Evolutionary conservation across 1,139 yeast genomes (phyloP).

Genomic region (Pichia sp.): DNA sequence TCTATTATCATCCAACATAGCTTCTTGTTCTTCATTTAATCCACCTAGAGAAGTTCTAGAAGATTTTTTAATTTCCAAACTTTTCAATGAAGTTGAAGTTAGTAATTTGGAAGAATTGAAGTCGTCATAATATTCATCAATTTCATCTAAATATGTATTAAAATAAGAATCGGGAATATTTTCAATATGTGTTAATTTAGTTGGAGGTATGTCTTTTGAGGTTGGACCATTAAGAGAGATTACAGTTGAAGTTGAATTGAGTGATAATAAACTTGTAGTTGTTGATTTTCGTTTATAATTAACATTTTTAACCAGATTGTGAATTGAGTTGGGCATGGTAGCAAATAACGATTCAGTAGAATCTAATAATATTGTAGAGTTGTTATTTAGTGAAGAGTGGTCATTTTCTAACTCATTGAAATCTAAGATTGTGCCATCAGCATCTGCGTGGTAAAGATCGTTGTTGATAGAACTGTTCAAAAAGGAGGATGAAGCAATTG

Average conservation of each 20-base stretch:
- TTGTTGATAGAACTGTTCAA: slow-evolving; percentile 1
- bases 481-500: slow-evolving; percentile 4
- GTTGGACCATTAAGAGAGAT: slow-evolving; percentile 64
- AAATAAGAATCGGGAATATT: slow-evolving; percentile 47
- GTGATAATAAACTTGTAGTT: slow-evolving; percentile 25
- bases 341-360: slow-evolving; percentile 3
- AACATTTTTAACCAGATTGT: slow-evolving; percentile 43
- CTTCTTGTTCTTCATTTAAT: slow-evolving; percentile 21
- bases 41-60: slow-evolving; percentile 1
- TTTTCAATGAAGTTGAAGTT: slow-evolving; percentile 43
- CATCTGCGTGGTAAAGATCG: not conserved
- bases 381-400: not conserved
- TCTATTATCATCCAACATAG: slow-evolving; percentile 20
- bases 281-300: slow-evolving; percentile 39
- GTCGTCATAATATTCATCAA: slow-evolving; percentile 48
- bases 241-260: slow-evolving; percentile 28
- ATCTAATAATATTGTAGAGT: slow-evolving; percentile 2
- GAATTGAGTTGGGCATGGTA: slow-evolving; percentile 10
- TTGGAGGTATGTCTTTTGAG: slow-evolving; percentile 76
- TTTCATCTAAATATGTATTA: slow-evolving; percentile 39
- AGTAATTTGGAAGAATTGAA: slow-evolving; percentile 45
- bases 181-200: slow-evolving; percentile 55
- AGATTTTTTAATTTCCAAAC: not conserved
- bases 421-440: not conserved
- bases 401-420: not conserved